phyloP scores from a whole-genome alignment of 2,329 filamentous ascomycete genomes.

The Fonsecaea monophora region DNA sequence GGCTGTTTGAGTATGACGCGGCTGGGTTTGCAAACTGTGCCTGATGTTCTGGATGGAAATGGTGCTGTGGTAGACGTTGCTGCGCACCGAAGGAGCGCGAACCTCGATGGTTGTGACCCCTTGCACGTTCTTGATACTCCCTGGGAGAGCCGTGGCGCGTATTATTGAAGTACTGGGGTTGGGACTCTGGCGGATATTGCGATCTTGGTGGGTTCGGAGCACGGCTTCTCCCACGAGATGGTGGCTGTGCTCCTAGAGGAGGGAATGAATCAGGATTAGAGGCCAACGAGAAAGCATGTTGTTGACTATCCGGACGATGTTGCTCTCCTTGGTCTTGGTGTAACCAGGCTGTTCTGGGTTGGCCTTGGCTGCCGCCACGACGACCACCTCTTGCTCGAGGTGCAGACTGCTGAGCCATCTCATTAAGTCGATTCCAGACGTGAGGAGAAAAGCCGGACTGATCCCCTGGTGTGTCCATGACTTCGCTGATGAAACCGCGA shows the following conservation, averaged over 20 bases:
- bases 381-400: constrained; percentile 18
- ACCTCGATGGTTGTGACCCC: constrained; percentile 22
- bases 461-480: constrained; percentile 1
- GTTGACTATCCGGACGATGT: not conserved
- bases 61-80: constrained; percentile 14
- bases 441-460: constrained; percentile 22
- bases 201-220: not conserved
- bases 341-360: constrained; percentile 6
- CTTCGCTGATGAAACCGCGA: not conserved
- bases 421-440: constrained; percentile 21
- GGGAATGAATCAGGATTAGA: constrained; percentile 22
- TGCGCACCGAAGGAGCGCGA: constrained; percentile 13
- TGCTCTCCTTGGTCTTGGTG: constrained; percentile 5
- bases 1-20: constrained; percentile 20
- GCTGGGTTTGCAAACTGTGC: constrained; percentile 3
- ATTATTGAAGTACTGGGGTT: constrained; percentile 14
- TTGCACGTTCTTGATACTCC: constrained; percentile 35
- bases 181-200: constrained; percentile 12
- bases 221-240: not conserved
- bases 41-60: not conserved
- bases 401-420: constrained; percentile 15
- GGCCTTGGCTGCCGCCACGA: constrained; percentile 12
- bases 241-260: constrained; percentile 11
- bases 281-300: constrained; percentile 2
- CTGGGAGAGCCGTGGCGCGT: constrained; percentile 25